Evolutionary conservation across 805 yeast species (phyloP).

Genomic region (Metschnikowia santaceciliae): DNA sequence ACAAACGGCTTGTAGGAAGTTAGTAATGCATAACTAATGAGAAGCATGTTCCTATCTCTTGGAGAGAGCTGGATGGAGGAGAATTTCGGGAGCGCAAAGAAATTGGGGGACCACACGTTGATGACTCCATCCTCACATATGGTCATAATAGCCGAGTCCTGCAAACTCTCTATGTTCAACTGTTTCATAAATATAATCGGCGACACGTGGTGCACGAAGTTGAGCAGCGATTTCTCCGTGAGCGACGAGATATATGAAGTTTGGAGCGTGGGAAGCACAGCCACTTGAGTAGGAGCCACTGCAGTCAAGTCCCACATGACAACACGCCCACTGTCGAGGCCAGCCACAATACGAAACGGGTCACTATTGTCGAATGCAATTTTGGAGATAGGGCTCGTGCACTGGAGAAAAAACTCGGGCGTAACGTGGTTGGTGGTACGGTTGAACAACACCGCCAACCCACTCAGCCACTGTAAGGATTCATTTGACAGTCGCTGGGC

Average conservation of each 20-base stretch:
- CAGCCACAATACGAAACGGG: slow-evolving; percentile 43
- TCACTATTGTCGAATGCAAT: slow-evolving; percentile 39
- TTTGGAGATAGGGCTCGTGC: slow-evolving; percentile 36
- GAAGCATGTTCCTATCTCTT: background rate
- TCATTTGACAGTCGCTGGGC: background rate
- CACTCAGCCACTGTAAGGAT: slow-evolving; percentile 15
- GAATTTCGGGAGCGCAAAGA: slow-evolving; percentile 18
- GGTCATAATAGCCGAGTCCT: slow-evolving; percentile 12
- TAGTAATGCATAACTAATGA: background rate
- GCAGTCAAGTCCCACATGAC: slow-evolving; percentile 46
- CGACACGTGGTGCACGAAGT: slow-evolving; percentile 11
- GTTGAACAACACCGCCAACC: slow-evolving; percentile 35
- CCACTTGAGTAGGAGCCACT: slow-evolving; percentile 14
- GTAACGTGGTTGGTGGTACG: slow-evolving; percentile 9
- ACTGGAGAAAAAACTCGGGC: slow-evolving; percentile 39
- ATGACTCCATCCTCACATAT: slow-evolving; percentile 17
- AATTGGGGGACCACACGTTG: slow-evolving; percentile 19
- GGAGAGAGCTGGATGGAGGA: slow-evolving; percentile 10
- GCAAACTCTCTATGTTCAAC: slow-evolving; percentile 6
- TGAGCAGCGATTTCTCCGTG: slow-evolving; percentile 2
- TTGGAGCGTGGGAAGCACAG: slow-evolving; percentile 18
- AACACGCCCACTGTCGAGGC: slow-evolving; percentile 47
- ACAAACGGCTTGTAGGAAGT: background rate
- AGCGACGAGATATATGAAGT: slow-evolving; percentile 12
- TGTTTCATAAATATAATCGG: slow-evolving; percentile 15